These are phyloP conservation scores for Emmonsiellopsis sp. DNA, from an alignment of 2,329 filamentous ascomycete genomes.

Conservation along the genomic window DNA sequence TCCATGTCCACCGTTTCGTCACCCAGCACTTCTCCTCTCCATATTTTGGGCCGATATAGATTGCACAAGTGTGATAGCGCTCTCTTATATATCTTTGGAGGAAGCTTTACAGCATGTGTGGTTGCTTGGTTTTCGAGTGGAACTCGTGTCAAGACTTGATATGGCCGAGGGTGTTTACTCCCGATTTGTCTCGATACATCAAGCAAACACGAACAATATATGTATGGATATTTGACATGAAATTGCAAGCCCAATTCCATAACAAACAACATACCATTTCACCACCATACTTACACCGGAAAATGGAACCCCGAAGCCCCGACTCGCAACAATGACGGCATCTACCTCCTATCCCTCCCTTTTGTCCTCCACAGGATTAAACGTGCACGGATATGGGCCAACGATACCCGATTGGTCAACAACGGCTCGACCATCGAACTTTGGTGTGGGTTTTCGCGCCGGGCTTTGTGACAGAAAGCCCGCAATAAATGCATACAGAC, in stretches of 20 bases:
- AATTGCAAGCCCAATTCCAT: not conserved
- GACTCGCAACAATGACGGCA: conserved; percentile 37
- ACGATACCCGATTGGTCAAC: conserved; percentile 1
- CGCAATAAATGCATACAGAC: not conserved
- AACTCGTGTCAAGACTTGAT: not conserved
- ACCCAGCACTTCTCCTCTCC: not conserved
- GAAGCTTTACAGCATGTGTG: not conserved
- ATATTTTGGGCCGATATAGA: not conserved
- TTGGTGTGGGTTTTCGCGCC: not conserved
- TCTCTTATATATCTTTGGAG: not conserved
- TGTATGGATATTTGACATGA: not conserved
- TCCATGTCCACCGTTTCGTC: not conserved
- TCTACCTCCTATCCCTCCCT: not conserved
- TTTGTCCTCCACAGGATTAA: not conserved
- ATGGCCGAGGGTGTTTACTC: not conserved
- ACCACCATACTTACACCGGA: conserved; percentile 13
- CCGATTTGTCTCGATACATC: not conserved
- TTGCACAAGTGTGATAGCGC: not conserved
- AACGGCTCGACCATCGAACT: not conserved
- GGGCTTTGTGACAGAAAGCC: not conserved
- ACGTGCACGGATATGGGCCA: not conserved
- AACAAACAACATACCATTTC: not conserved
- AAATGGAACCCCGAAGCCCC: conserved; percentile 23
- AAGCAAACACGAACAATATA: not conserved
- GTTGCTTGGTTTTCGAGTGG: not conserved